Evolutionary conservation across 2,329 filamentous ascomycete species (phyloP).

Genomic region (Aulographum hederae): DNA sequence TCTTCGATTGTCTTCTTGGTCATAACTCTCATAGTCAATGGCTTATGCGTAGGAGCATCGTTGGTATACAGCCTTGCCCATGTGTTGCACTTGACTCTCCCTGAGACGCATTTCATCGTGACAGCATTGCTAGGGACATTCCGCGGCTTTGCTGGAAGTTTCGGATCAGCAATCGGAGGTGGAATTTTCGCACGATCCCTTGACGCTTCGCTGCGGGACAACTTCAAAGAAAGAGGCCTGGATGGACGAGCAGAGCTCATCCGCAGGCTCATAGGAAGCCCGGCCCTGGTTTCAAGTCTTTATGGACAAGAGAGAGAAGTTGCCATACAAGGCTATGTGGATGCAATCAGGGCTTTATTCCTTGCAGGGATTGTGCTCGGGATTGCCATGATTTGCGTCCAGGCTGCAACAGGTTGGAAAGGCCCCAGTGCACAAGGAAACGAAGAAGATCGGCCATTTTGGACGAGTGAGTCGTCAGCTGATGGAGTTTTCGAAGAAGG

Average conservation of each 20-base stretch:
- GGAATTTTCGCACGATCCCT: conserved; percentile 53
- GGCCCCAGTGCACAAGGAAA: conserved; percentile 8
- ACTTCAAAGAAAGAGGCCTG: conserved; percentile 32
- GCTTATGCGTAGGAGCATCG: conserved; percentile 50
- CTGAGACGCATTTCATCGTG: conserved; percentile 53
- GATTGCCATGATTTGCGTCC: conserved; percentile 29
- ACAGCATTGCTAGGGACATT: conserved; percentile 64
- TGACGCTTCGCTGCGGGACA: conserved; percentile 31
- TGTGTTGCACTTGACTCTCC: conserved; percentile 50
- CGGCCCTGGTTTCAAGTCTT: conserved; percentile 32
- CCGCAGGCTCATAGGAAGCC: conserved; percentile 38
- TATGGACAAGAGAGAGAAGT: conserved; percentile 30
- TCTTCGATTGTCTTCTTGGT: conserved; percentile 24
- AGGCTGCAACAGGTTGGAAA: conserved; percentile 40
- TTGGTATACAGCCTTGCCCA: conserved; percentile 74
- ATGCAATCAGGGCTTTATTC: conserved; percentile 34
- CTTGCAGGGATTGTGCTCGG: conserved; percentile 31
- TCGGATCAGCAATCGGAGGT: conserved; percentile 63
- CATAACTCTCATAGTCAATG: conserved; percentile 46
- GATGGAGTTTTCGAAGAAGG: too few species aligned
- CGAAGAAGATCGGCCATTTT: too few species aligned
- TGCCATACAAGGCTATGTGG: conserved; percentile 34
- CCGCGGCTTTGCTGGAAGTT: conserved; percentile 63
- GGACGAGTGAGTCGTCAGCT: too few species aligned
- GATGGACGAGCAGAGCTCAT: conserved; percentile 26